Conservation (phyloP, 2,329 filamentous ascomycete genomes). For the Cadophora luteo-olivacea region DNA sequence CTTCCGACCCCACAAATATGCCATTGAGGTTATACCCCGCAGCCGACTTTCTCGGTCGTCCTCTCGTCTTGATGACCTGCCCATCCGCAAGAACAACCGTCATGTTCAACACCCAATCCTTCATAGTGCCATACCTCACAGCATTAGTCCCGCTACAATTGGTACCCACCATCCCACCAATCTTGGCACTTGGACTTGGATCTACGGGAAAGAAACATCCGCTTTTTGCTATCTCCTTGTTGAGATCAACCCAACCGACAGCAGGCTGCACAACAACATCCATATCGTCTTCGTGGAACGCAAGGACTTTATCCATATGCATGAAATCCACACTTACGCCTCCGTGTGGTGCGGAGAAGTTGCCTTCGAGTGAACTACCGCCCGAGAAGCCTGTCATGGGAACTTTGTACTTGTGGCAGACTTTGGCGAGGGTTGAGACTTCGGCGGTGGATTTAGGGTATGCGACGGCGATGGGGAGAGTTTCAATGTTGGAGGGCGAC, state of each 20-base stretch:
- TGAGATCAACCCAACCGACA: slow-evolving; percentile 86
- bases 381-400: slow-evolving; percentile 80
- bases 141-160: slow-evolving; percentile 81
- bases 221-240: slow-evolving; percentile 68
- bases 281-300: slow-evolving; percentile 85
- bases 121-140: slow-evolving; percentile 84
- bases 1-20: slow-evolving; percentile 81
- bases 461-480: slow-evolving; percentile 65
- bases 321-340: slow-evolving; percentile 86
- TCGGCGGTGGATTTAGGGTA: slow-evolving; percentile 67
- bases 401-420: slow-evolving; percentile 78
- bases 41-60: slow-evolving; percentile 77
- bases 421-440: slow-evolving; percentile 65
- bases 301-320: slow-evolving; percentile 81
- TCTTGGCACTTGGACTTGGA: slow-evolving; percentile 72
- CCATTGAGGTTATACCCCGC: slow-evolving; percentile 84
- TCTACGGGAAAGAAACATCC: slow-evolving; percentile 91
- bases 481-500: slow-evolving; percentile 65
- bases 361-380: slow-evolving; percentile 84
- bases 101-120: slow-evolving; percentile 83
- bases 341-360: slow-evolving; percentile 84
- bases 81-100: slow-evolving; percentile 83
- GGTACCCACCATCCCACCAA: slow-evolving; percentile 83
- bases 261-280: slow-evolving; percentile 90
- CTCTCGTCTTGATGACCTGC: slow-evolving; percentile 77